Conservation (phyloP, 1,284 basidiomycete species). For the Puccinia triticina region DNA sequence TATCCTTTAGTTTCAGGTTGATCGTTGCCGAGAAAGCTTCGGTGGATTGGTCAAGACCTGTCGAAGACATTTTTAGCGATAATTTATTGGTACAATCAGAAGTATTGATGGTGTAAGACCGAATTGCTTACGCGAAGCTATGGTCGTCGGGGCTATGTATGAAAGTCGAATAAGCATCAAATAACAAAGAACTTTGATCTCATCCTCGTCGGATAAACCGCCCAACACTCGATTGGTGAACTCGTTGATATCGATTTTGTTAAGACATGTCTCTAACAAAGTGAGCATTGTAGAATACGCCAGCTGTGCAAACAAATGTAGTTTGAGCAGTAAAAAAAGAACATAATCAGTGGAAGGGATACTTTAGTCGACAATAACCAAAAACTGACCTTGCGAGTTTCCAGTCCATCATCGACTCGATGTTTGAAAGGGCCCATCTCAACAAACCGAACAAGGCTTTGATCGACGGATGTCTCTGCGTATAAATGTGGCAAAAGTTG, state of each 20-base stretch:
- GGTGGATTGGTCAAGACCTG: slow-evolving; percentile 79
- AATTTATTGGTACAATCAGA: background rate
- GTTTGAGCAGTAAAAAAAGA: background rate
- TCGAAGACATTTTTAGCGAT: background rate
- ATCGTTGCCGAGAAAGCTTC: slow-evolving; percentile 81
- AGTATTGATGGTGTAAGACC: slow-evolving; percentile 57
- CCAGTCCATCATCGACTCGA: slow-evolving; percentile 88
- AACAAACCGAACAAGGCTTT: slow-evolving; percentile 78
- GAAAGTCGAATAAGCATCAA: slow-evolving; percentile 91
- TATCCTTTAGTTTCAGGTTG: slow-evolving; percentile 70
- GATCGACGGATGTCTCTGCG: slow-evolving; percentile 77
- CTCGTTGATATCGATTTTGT: slow-evolving; percentile 79
- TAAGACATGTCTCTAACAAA: slow-evolving; percentile 84
- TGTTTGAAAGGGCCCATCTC: slow-evolving; percentile 99
- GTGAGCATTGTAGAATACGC: slow-evolving; percentile 98
- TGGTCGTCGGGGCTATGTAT: slow-evolving; percentile 77
- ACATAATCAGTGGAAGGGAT: background rate
- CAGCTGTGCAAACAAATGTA: slow-evolving; percentile 65
- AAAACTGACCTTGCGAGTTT: slow-evolving; percentile 67
- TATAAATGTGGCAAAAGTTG: slow-evolving; percentile 81
- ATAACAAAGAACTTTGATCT: slow-evolving; percentile 94
- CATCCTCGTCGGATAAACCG: slow-evolving; percentile 87
- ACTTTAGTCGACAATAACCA: background rate
- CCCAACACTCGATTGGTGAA: slow-evolving; percentile 80
- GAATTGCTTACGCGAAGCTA: slow-evolving; percentile 61